These are phyloP conservation scores for Trichophyton benhamiae DNA, from an alignment of 2,329 filamentous ascomycete genomes.

Conservation along the genomic window DNA sequence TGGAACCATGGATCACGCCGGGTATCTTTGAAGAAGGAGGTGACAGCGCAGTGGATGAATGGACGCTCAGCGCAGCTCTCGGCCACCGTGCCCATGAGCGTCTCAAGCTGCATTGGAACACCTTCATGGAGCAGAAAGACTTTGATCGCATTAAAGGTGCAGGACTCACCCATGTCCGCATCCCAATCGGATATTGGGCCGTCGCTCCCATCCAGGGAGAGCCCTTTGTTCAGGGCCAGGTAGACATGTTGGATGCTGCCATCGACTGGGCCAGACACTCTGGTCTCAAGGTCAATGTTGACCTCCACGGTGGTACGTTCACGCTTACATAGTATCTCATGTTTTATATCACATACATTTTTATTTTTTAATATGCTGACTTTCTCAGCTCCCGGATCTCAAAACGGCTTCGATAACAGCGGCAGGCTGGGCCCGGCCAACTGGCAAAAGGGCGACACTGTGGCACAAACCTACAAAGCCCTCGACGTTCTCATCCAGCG, in stretches of 20 bases:
- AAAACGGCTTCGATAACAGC: conserved; percentile 58
- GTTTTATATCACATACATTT: not conserved
- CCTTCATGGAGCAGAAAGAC: conserved; percentile 45
- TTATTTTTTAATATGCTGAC: conserved; percentile 7
- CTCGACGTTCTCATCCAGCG: conserved; percentile 47
- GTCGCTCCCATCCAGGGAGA: conserved; percentile 42
- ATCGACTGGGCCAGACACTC: conserved; percentile 46
- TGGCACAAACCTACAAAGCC: conserved; percentile 37
- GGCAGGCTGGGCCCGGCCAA: conserved; percentile 35
- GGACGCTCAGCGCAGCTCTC: conserved; percentile 39
- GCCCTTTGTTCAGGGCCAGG: conserved; percentile 51
- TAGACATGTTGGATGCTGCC: conserved; percentile 45
- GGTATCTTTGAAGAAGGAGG: conserved; percentile 44
- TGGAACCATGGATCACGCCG: conserved; percentile 54
- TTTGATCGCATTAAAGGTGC: conserved; percentile 44
- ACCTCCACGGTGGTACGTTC: conserved; percentile 51
- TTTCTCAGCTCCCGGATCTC: conserved; percentile 43
- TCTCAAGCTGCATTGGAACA: conserved; percentile 46
- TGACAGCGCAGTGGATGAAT: conserved; percentile 46
- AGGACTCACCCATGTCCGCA: conserved; percentile 47
- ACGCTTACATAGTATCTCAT: conserved; percentile 8
- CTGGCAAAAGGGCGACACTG: conserved; percentile 29
- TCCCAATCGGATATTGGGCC: conserved; percentile 57
- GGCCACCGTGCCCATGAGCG: conserved; percentile 38
- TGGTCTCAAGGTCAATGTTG: conserved; percentile 53